Evolutionary conservation across 225 moss, liverwort and hornwort species (phyloP), one percentile per base, ranked within the genome.

Genomic region (Straminergon stramineum): DNA sequence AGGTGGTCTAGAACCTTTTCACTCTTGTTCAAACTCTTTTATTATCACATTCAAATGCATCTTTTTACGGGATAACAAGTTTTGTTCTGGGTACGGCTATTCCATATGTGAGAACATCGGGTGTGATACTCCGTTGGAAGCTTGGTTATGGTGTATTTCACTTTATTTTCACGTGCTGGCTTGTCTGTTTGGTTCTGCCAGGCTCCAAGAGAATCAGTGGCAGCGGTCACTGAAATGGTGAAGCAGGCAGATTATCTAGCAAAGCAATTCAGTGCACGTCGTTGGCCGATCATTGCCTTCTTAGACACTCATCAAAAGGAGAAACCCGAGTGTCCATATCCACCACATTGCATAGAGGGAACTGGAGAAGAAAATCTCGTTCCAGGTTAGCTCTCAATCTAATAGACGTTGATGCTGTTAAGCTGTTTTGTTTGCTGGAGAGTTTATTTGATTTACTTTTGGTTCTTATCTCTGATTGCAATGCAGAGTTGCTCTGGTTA

Each of bases 301-400:
- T 88, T 95, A 82, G 95, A 97, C 92, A 94, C 96, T 37, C 97
- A 97, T 88, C 87, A 92, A 13, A 73, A 75, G 63, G 91, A 93
- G 75, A 93, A 95, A 82, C 97, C 92, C 5, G 95, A 98, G 91
- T 90, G 58, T 80, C 97, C 97, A 28, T 98, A 88, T 86, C 95
- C 95, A 31, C 86, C 87, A 77, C 98, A 98, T 91, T 97, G 98
- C 76, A 91, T 96, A 52, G 62, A 88, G 65, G 96, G 96, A 81
- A 94, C 93, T 48, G 95, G 97, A 43, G 96, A 98, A 88, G 97
- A 96, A 87, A 94, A 96, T 70, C 93, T 98, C 41, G 94, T 97
- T 90, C 92, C 93, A 94, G 94, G 95, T 98, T 66, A 83, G 89
- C 70, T 78, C 84, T 63, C 39, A 87, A 84, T 53, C 43, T n/a